Evolutionary conservation across 805 yeast genomes (phyloP), one percentile per base, ranked within the genome.

Genomic region (Candida ficus): DNA sequence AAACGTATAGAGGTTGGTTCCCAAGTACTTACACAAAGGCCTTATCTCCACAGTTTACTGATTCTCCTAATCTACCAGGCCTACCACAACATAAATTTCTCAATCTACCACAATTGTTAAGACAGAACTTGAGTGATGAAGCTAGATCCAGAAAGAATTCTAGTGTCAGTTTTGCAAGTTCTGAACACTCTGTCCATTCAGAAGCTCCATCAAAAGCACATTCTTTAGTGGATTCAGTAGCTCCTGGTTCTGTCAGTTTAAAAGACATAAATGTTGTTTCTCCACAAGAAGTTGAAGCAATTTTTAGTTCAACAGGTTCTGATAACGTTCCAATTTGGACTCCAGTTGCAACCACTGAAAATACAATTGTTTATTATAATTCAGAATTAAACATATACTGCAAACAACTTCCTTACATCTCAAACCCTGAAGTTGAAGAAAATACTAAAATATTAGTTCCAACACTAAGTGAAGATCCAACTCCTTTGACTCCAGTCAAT

Each of bases 1-100:
- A 60, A 29, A 58, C 63, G 6, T 53, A 57, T 29, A 70, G 95
- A 54, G 96, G 96, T 50, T 88, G 95, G 95, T 85, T 88, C 64
- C 95, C 95, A 14, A 73, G 73, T 36, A 75, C 73, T 43, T 80
- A 73, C 59, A 78, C 78, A 21, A 68, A 73, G 16, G 60, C 49
- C 31, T 48, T 63, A 25, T 54, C 63, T 21, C 26, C 41, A 20
- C 33, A 26, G 19, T 19, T 22, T 5, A 19, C 21, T 29, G 38
- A 33, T 16, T 19, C 40, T 12, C 19, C 19, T 3, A 28, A 10
- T 3, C 14, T 6, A 8, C 5, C n/a, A 8, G 13, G 40, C 4
- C 28, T 34, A 18, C 3, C 30, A 6, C 35, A 52, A 6, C 35
- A 52, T 61, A 25, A 48, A 28, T 14, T 47, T 34, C 25, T 46